Conservation (phyloP, 208 protist genomes). For the Blechomonas ayalai region DNA sequence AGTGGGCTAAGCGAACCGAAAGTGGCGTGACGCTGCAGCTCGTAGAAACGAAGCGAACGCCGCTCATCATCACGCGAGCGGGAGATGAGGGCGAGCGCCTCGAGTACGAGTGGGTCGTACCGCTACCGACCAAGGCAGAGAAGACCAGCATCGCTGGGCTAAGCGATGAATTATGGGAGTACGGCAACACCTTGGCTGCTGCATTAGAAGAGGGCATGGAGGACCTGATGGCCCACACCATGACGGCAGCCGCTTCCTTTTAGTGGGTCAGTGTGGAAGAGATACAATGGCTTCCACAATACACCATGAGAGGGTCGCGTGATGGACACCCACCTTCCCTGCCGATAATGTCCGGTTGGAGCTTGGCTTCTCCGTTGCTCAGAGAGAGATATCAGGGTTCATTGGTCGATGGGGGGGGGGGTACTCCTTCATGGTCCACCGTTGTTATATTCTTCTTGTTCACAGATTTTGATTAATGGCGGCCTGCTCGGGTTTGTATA, state of each 20-base stretch:
- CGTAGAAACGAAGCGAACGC: slow-evolving; percentile 84
- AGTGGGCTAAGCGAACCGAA: slow-evolving; percentile 54
- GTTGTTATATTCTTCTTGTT: too few relatives aligned
- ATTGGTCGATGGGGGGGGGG: too few relatives aligned
- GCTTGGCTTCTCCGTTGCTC: too few relatives aligned
- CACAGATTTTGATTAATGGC: too few relatives aligned
- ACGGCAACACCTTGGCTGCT: slow-evolving; percentile 54
- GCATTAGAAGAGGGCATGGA: slow-evolving; percentile 76
- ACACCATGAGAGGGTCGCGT: too few relatives aligned
- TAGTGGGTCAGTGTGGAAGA: too few relatives aligned
- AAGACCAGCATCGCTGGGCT: slow-evolving; percentile 45
- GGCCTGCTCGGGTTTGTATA: too few relatives aligned
- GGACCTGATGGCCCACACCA: slow-evolving; percentile 67
- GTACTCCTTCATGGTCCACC: too few relatives aligned
- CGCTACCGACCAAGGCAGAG: slow-evolving; percentile 71
- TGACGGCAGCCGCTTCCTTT: slow-evolving; percentile 45
- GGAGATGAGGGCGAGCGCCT: slow-evolving; percentile 80
- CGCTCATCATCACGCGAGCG: slow-evolving; percentile 79
- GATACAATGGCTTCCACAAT: too few relatives aligned
- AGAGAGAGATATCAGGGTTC: too few relatives aligned
- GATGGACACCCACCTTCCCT: too few relatives aligned
- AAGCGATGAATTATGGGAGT: slow-evolving; percentile 68
- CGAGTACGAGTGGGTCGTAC: slow-evolving; percentile 87
- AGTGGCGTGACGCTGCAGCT: slow-evolving; percentile 47
- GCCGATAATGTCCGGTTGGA: too few relatives aligned